These are phyloP conservation scores for Zalaria sp. DNA, from an alignment of 2,329 filamentous ascomycete species.

Conservation along the genomic window DNA sequence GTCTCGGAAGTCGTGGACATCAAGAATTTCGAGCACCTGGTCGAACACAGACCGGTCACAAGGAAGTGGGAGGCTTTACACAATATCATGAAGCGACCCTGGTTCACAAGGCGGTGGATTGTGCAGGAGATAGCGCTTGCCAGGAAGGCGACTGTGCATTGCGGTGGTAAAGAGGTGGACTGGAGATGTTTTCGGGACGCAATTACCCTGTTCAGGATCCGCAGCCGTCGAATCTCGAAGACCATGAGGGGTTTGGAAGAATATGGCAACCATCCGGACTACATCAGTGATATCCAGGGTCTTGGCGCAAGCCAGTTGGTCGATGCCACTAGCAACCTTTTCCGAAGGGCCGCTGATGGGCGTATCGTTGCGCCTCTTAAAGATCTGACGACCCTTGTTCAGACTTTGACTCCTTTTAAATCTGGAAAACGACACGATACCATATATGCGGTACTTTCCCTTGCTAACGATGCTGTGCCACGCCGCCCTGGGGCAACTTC, in stretches of 20 bases:
- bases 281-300: background rate
- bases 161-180: conserved; percentile 1
- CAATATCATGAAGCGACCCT: conserved; percentile 1
- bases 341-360: background rate
- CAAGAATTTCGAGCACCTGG: conserved; percentile 4
- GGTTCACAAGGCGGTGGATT: conserved; percentile 4
- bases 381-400: conserved; percentile 1
- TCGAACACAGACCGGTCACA: background rate
- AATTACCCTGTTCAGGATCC: background rate
- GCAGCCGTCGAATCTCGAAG: background rate
- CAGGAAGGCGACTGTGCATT: conserved; percentile 1
- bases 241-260: background rate
- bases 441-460: conserved; percentile 5
- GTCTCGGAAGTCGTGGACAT: conserved; percentile 1
- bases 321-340: conserved; percentile 1
- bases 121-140: conserved; percentile 4
- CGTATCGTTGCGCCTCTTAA: background rate
- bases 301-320: conserved; percentile 2
- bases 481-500: background rate
- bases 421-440: conserved; percentile 3
- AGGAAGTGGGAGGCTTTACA: conserved; percentile 1
- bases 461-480: conserved; percentile 4
- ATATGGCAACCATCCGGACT: conserved; percentile 1
- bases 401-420: conserved; percentile 3
- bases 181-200: conserved; percentile 2